A percentile compares a stretch with the other conserved stretches of the same genome.
Evolutionary conservation across 768 basidiomycete species (phyloP).

Genomic region (Agrocybe praecox): DNA sequence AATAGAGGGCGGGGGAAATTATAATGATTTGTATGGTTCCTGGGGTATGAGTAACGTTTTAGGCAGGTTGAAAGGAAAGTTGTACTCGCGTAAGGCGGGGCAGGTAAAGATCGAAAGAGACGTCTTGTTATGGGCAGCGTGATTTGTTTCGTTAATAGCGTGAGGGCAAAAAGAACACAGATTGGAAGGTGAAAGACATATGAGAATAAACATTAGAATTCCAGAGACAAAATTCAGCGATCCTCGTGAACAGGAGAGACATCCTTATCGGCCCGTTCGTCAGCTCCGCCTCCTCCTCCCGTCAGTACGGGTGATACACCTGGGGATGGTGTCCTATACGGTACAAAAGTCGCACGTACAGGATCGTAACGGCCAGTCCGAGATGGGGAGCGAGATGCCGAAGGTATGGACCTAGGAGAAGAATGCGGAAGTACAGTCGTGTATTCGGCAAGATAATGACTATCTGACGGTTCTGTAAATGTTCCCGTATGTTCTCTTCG

Average conservation of each 20-base stretch:
- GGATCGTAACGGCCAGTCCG: constrained; percentile 55
- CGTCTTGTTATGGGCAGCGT: constrained; percentile 28
- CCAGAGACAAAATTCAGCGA: constrained; percentile 9
- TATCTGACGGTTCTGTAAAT: constrained; percentile 15
- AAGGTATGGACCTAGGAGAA: constrained; percentile 20
- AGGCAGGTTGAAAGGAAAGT: constrained; percentile 30
- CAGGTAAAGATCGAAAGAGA: constrained; percentile 27
- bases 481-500: constrained; percentile 19
- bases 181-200: constrained; percentile 15
- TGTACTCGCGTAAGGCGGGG: constrained; percentile 23
- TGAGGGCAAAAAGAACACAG: constrained; percentile 23
- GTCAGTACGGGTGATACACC: constrained; percentile 15
- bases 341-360: constrained; percentile 47
- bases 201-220: constrained; percentile 19
- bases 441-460: constrained; percentile 21
- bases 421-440: constrained; percentile 19
- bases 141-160: constrained; percentile 30
- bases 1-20: constrained; percentile 24
- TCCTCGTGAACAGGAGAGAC: constrained; percentile 20
- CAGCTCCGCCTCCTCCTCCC: constrained; percentile 17
- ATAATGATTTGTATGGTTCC: constrained; percentile 22
- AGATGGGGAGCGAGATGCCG: constrained; percentile 26
- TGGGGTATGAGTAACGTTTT: constrained; percentile 23
- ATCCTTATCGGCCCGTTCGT: constrained; percentile 21
- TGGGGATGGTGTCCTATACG: constrained; percentile 29